Evolutionary conservation across 2,329 filamentous ascomycete species (phyloP).

Genomic region (Curvularia eragrostidis): DNA sequence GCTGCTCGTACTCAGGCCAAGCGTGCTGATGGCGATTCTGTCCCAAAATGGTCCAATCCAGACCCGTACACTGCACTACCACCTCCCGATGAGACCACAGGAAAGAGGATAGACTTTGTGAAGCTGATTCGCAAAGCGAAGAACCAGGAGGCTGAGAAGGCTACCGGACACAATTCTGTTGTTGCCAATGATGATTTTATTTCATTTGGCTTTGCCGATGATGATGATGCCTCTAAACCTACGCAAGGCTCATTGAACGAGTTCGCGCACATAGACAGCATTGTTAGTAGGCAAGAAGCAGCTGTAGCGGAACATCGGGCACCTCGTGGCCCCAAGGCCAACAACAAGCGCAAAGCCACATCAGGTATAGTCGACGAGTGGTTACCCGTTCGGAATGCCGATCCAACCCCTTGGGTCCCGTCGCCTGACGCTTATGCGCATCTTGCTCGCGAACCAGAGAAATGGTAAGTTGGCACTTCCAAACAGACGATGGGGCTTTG

Average conservation of each 20-base stretch:
- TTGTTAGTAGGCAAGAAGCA: conserved; percentile 16
- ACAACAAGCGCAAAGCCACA: conserved; percentile 72
- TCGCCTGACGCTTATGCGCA: conserved; percentile 59
- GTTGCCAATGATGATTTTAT: conserved; percentile 79
- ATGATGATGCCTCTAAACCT: conserved; percentile 14
- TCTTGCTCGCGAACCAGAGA: conserved; percentile 58
- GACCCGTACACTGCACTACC: conserved; percentile 91
- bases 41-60: conserved; percentile 91
- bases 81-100: conserved; percentile 71
- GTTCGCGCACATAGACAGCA: conserved; percentile 17
- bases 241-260: conserved; percentile 38
- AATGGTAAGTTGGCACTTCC: conserved; percentile 45
- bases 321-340: conserved; percentile 15
- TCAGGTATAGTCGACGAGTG: conserved; percentile 55
- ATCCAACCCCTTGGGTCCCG: conserved; percentile 59
- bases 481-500: not conserved
- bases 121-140: conserved; percentile 91
- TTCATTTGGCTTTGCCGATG: conserved; percentile 67
- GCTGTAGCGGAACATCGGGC: conserved; percentile 20
- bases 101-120: conserved; percentile 85
- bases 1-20: conserved; percentile 25
- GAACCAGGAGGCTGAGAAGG: conserved; percentile 62
- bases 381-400: conserved; percentile 43
- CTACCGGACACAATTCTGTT: conserved; percentile 59
- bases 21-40: conserved; percentile 42